These are phyloP conservation scores for Penicillium turbatum DNA, from an alignment of 495 filamentous ascomycete species.

Conservation along the genomic window DNA sequence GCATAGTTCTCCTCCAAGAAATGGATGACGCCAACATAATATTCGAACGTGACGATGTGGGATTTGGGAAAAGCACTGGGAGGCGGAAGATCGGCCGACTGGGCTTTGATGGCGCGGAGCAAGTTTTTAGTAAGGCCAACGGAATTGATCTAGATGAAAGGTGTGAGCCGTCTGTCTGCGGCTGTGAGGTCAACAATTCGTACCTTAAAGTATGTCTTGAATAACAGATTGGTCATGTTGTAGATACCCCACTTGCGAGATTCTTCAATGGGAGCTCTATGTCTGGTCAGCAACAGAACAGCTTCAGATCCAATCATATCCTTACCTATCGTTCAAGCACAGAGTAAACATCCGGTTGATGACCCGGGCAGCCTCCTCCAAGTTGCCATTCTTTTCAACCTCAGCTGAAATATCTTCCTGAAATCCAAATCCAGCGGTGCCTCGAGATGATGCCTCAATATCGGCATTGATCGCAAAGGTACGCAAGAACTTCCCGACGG, in stretches of 20 bases:
- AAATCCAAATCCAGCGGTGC: constrained; percentile 42
- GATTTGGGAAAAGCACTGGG: constrained; percentile 73
- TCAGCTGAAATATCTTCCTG: constrained; percentile 75
- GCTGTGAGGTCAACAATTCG: not conserved
- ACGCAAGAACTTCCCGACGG: constrained; percentile 75
- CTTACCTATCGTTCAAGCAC: constrained; percentile 84
- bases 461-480: constrained; percentile 88
- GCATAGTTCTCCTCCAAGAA: constrained; percentile 92
- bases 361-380: constrained; percentile 84
- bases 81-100: constrained; percentile 69
- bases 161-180: constrained; percentile 3
- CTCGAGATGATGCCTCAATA: constrained; percentile 42
- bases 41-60: constrained; percentile 94
- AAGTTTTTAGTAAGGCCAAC: constrained; percentile 88
- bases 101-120: constrained; percentile 71
- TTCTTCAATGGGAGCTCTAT: constrained; percentile 76
- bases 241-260: constrained; percentile 98
- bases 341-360: constrained; percentile 85
- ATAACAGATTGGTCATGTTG: constrained; percentile 84
- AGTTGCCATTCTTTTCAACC: constrained; percentile 65
- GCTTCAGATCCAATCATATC: constrained; percentile 10
- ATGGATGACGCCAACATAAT: constrained; percentile 82
- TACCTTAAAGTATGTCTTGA: constrained; percentile 96
- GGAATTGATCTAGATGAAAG: constrained; percentile 59
- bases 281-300: constrained; percentile 21